Conservation (phyloP, 1,284 basidiomycete species). For the Sanghuangporus sanghuang region DNA sequence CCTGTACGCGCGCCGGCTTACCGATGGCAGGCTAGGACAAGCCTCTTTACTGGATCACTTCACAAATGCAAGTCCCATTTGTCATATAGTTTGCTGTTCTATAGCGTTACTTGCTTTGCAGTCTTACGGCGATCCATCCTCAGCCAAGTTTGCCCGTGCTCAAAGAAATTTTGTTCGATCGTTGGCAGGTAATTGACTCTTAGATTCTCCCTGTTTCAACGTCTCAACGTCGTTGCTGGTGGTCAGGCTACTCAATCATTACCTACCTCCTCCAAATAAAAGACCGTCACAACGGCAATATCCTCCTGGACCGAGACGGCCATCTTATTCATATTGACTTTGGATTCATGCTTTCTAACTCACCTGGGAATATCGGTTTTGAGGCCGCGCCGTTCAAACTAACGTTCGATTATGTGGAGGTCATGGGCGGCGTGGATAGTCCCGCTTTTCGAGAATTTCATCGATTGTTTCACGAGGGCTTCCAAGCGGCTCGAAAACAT, state of each 20-base stretch:
- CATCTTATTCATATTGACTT: conserved; percentile 97
- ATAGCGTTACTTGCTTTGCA: conserved; percentile 26
- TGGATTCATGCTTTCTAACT: conserved; percentile 97
- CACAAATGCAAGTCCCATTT: conserved; percentile 53
- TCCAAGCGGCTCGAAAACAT: conserved; percentile 91
- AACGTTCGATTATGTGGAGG: conserved; percentile 92
- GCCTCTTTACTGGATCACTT: conserved; percentile 91
- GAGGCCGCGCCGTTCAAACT: conserved; percentile 99
- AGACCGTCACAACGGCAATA: conserved; percentile 98
- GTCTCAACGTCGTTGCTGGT: not conserved
- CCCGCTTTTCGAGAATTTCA: conserved; percentile 83
- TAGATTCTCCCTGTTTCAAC: not conserved
- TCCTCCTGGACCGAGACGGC: conserved; percentile 91
- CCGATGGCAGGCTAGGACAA: conserved; percentile 75
- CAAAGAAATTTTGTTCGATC: conserved; percentile 93
- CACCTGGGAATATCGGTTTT: conserved; percentile 96
- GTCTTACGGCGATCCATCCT: conserved; percentile 89
- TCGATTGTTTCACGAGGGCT: conserved; percentile 86
- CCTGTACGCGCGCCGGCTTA: conserved; percentile 86
- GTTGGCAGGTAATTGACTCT: conserved; percentile 61
- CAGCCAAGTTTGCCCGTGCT: conserved; percentile 79
- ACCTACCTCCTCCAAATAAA: conserved; percentile 98
- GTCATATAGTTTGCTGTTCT: not conserved
- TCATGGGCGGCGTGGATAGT: conserved; percentile 84
- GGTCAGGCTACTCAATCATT: conserved; percentile 84